Evolutionary conservation across 495 filamentous ascomycete genomes (phyloP), one percentile per base, ranked within the genome.

Genomic region (Platismatia glauca): DNA sequence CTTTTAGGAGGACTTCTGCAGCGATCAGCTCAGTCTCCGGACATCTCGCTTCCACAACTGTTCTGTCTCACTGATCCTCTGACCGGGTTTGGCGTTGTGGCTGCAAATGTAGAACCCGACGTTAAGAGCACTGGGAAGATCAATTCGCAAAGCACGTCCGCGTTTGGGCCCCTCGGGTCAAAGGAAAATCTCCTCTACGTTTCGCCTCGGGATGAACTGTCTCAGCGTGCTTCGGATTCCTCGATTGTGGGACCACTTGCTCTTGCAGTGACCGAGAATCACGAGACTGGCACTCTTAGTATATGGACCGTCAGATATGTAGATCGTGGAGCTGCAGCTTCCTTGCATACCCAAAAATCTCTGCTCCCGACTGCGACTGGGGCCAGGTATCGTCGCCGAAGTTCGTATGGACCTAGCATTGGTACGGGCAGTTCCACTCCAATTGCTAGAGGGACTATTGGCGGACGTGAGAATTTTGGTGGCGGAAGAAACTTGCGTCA

Each of bases 41-140:
- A 79, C 59, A 76, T 83, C 34, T 82, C 86, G 46, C 83, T 90
- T 70, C 93, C 93, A 5, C 81, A 88, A 35, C 76, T 96, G 2
- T 95, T 91, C 62, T 89, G 88, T 38, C 79, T 98, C 31, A 95
- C 86, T 8, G 88, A 96, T 71, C 94, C 94, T 37, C 76, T 97
- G 62, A 78, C 90, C 4, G 91, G 97, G 68, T 81, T 96, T 72
- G 94, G 93, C 1, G 70, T 92, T 50, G 86, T 97, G 43, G 86
- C 96, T 18, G 84, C 85, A 22, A 74, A 75, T 56, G 56, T 68
- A 61, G 8, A 58, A 35, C 24, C 63, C 55, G 55, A 58, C 58
- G 34, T 58, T 24, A 41, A 64, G 61, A 16, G 48, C 37, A 41
- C 41, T 41, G 33, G 43, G 27, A 22, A 55, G 74, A 63, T 46